Evolutionary conservation across 1,284 basidiomycete species (phyloP).

Genomic region (Pseudozyma sp.): DNA sequence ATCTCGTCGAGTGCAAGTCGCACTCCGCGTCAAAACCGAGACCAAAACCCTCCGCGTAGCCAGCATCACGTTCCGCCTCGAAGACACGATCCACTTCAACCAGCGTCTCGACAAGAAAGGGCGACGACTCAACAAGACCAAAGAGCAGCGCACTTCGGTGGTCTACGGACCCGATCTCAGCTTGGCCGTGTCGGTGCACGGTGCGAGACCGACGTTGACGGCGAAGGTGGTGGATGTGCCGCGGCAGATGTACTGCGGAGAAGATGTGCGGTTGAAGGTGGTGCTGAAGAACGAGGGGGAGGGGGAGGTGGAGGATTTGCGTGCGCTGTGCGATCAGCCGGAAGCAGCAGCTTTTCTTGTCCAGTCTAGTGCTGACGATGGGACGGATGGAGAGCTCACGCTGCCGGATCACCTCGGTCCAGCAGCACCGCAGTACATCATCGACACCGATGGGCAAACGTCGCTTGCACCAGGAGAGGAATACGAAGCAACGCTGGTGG

Average conservation of each 20-base stretch:
- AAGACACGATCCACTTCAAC: constrained; percentile 69
- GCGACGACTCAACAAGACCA: constrained; percentile 69
- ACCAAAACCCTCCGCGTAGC: constrained; percentile 54
- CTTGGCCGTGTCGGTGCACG: constrained; percentile 68
- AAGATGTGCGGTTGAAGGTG: constrained; percentile 20
- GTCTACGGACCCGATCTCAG: constrained; percentile 70
- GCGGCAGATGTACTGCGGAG: constrained; percentile 15
- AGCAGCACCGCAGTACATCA: constrained; percentile 1
- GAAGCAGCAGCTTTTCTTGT: constrained; percentile 19
- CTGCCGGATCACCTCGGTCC: constrained; percentile 64
- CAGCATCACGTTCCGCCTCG: constrained; percentile 69
- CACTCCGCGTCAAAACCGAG: constrained; percentile 19
- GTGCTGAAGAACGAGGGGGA: constrained; percentile 30
- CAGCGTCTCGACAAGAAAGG: constrained; percentile 70
- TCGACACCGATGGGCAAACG: neutral
- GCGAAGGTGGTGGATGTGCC: constrained; percentile 23
- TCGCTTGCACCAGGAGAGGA: constrained; percentile 37
- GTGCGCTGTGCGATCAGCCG: constrained; percentile 29
- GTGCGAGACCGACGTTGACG: constrained; percentile 23
- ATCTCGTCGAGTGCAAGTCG: constrained; percentile 10
- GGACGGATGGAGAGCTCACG: constrained; percentile 23
- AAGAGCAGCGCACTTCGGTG: constrained; percentile 68
- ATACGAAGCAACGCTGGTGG: constrained; percentile 7
- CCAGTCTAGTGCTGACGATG: neutral
- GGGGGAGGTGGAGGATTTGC: constrained; percentile 18